Evolutionary conservation across 257 asterid species (phyloP), one percentile per base, ranked within the genome.

Genomic region (Jacaranda mimosifolia): DNA sequence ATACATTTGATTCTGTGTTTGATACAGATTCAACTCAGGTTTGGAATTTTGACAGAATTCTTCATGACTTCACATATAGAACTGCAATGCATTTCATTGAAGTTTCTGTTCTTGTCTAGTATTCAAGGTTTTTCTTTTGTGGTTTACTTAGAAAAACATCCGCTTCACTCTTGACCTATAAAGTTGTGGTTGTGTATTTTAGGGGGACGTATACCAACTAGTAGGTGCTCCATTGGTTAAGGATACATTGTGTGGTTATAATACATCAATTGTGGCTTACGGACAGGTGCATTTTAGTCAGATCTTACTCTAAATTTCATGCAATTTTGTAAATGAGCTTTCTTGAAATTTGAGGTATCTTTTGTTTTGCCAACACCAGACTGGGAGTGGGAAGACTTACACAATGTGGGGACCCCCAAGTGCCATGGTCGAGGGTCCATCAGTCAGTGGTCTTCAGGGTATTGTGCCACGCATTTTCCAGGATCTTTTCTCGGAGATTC

Each of bases 371-470:
- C 19, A 58, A 83, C 79, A 15, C 80, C 74, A 96, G 99, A 96
- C 95, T 84, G 98, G 98, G 53, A 96, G 96, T 84, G 99, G 99
- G 21, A 93, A 96, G 86, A 86, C 98, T 35, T 92, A 85, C 79
- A 93, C 99, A 45, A 90, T 96, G 97, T 96, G 98, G 97, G 98
- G 99, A 69, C 97, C 98, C 13, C 98, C 86, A 17, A 91, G 94
- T 77, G 92, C 99, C 11, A 93, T 96, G 92, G 90, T 93, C 72
- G 97, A 86, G 39, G 85, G 81, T 83, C 97, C 91, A 57, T 83
- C 91, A 19, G 82, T 81, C 56, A 71, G 68, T 85, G 93, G 87
- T 62, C 87, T 81, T 86, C 98, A 90, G 85, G 99, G 99, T 67
- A 76, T 91, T 68, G 98, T 81, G 57, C 97, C 99, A 4, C 97